A percentile compares a stretch with the other conserved stretches of the same genome.
phyloP scores from a whole-genome alignment of 768 basidiomycete species.

The Galerina sulciceps region DNA sequence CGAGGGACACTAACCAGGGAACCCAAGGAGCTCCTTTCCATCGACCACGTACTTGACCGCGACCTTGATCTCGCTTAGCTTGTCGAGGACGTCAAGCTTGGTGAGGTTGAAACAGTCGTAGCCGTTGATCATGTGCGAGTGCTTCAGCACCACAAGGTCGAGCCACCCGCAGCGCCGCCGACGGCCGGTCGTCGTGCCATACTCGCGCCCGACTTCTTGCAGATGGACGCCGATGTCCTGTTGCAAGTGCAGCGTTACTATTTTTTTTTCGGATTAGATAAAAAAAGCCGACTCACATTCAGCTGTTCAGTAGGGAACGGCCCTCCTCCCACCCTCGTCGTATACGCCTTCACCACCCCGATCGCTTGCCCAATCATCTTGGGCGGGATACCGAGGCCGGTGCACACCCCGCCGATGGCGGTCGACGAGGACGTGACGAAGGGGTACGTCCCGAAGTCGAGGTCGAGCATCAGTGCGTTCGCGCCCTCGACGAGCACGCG shows the following conservation, averaged over 20 bases:
- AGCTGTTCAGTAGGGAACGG: constrained; percentile 98
- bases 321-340: constrained; percentile 97
- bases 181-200: constrained; percentile 91
- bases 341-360: constrained; percentile 98
- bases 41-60: constrained; percentile 80
- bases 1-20: constrained; percentile 70
- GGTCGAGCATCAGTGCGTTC: constrained; percentile 97
- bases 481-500: constrained; percentile 93
- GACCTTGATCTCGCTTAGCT: constrained; percentile 85
- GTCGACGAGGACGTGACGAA: constrained; percentile 96
- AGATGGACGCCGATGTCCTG: constrained; percentile 84
- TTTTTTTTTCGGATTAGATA: neutral
- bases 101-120: constrained; percentile 94
- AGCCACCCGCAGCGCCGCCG: constrained; percentile 96
- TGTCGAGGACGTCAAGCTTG: constrained; percentile 92
- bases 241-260: neutral
- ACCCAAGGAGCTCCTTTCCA: constrained; percentile 78
- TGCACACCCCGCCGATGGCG: constrained; percentile 93
- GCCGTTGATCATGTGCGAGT: constrained; percentile 94
- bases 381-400: constrained; percentile 96
- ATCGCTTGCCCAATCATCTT: constrained; percentile 83
- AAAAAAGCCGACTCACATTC: constrained; percentile 55
- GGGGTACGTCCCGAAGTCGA: constrained; percentile 98
- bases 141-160: constrained; percentile 92
- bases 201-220: constrained; percentile 94